A percentile compares a stretch with the other conserved stretches of the same genome.
Evolutionary conservation across 306 rosid species (phyloP).

Genomic region (Bauhinia variegata): DNA sequence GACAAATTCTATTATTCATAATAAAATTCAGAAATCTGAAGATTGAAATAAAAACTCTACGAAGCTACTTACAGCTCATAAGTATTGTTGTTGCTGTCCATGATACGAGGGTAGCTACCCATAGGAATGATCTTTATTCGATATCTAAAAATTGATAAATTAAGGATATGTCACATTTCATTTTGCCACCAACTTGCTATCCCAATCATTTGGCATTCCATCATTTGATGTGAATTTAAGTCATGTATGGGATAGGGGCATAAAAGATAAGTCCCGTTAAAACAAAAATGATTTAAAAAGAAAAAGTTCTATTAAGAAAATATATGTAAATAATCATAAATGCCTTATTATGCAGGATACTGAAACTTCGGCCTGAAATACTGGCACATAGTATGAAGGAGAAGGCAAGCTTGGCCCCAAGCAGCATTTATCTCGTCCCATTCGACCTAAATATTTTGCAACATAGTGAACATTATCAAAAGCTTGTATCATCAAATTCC

Average conservation of each 20-base stretch:
- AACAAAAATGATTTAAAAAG: too few species aligned
- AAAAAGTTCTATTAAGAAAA: too few species aligned
- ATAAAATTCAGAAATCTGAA: background rate
- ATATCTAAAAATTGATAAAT: slow-evolving; percentile 59
- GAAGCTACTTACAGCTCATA: slow-evolving; percentile 78
- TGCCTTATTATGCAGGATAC: slow-evolving; percentile 18
- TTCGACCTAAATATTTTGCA: slow-evolving; percentile 67
- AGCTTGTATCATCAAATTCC: slow-evolving; percentile 26
- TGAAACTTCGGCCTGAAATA: slow-evolving; percentile 87
- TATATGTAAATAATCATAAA: too few species aligned
- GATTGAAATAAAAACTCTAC: background rate
- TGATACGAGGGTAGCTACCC: slow-evolving; percentile 97
- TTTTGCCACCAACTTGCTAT: background rate
- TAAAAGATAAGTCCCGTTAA: too few species aligned
- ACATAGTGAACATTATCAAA: slow-evolving; percentile 34
- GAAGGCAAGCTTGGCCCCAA: slow-evolving; percentile 99
- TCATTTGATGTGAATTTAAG: too few species aligned
- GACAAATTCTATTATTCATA: slow-evolving; percentile 17
- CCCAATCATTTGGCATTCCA: too few species aligned
- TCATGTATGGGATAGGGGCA: too few species aligned
- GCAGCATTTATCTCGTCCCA: slow-evolving; percentile 99
- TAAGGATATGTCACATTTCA: slow-evolving; percentile 41
- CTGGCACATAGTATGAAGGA: slow-evolving; percentile 98
- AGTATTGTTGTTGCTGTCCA: slow-evolving; percentile 71
- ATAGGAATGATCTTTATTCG: slow-evolving; percentile 91